phyloP scores from a whole-genome alignment of 192 early-diverging fungal genomes.

The Rhizoclosmatium globosum region DNA sequence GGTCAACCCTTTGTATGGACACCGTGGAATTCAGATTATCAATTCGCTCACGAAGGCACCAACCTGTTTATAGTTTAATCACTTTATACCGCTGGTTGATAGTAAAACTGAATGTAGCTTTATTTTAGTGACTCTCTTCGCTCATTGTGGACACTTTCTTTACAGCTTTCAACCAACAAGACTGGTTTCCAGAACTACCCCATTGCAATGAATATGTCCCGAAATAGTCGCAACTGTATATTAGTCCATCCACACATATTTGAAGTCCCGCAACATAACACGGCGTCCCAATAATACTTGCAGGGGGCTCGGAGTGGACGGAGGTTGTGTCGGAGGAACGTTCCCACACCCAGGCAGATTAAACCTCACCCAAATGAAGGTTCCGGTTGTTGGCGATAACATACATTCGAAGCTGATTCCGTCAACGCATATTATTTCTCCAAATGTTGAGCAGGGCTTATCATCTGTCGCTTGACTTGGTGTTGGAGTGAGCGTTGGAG shows the following conservation, averaged over 20 bases:
- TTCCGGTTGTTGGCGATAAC: background rate
- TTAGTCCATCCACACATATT: background rate
- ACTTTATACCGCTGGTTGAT: background rate
- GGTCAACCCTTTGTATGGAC: slow-evolving; percentile 49
- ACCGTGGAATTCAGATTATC: slow-evolving; percentile 51
- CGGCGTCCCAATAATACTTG: too few species aligned
- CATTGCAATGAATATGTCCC: background rate
- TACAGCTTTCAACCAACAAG: background rate
- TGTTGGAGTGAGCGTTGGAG: too few species aligned
- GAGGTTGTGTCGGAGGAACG: too few species aligned
- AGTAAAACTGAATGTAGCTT: background rate
- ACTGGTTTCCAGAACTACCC: background rate
- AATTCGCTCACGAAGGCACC: slow-evolving; percentile 36
- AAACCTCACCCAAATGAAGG: background rate
- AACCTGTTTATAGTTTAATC: background rate
- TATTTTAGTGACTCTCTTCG: background rate
- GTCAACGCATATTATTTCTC: background rate
- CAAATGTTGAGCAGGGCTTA: background rate
- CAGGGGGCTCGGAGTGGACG: too few species aligned
- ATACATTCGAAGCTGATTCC: background rate
- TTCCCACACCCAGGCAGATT: too few species aligned
- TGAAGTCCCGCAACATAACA: background rate
- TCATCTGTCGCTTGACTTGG: background rate
- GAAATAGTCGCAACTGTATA: background rate
- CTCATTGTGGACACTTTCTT: background rate